phyloP scores from a whole-genome alignment of 2,329 filamentous ascomycete species.

The Colletotrichum abscissum region DNA sequence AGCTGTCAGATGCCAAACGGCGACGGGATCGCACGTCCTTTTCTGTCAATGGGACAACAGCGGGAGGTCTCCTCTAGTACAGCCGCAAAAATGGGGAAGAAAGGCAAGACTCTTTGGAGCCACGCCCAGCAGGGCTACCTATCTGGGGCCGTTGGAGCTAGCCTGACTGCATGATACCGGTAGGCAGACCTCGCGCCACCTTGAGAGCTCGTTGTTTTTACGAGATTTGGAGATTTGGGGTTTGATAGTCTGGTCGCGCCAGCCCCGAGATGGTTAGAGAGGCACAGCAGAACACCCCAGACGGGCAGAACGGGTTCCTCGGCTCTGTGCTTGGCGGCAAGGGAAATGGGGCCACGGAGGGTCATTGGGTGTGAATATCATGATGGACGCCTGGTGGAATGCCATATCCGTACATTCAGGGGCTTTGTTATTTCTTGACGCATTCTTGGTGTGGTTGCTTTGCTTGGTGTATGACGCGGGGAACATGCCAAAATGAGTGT shows the following conservation, averaged over 20 bases:
- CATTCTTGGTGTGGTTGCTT: background rate
- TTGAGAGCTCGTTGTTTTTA: background rate
- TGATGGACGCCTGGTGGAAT: background rate
- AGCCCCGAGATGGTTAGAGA: conserved; percentile 19
- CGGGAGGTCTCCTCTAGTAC: background rate
- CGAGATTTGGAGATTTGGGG: conserved; percentile 9
- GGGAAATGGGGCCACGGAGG: background rate
- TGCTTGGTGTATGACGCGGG: background rate
- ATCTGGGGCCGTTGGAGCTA: conserved; percentile 6
- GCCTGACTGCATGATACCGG: background rate
- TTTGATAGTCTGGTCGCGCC: background rate
- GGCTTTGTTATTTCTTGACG: background rate
- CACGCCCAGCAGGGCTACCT: conserved; percentile 7
- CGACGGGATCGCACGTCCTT: conserved; percentile 9
- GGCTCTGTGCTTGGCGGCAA: background rate
- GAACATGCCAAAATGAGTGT: background rate
- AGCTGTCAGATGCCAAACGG: background rate
- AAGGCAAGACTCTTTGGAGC: background rate
- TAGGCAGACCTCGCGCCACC: background rate
- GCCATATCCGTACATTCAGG: background rate
- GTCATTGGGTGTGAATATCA: background rate
- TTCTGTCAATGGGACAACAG: background rate
- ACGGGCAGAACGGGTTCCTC: background rate
- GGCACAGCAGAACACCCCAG: background rate
- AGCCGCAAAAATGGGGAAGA: conserved; percentile 10